phyloP scores from a whole-genome alignment of 305 asterid species.

The Solanum hybrid region DNA sequence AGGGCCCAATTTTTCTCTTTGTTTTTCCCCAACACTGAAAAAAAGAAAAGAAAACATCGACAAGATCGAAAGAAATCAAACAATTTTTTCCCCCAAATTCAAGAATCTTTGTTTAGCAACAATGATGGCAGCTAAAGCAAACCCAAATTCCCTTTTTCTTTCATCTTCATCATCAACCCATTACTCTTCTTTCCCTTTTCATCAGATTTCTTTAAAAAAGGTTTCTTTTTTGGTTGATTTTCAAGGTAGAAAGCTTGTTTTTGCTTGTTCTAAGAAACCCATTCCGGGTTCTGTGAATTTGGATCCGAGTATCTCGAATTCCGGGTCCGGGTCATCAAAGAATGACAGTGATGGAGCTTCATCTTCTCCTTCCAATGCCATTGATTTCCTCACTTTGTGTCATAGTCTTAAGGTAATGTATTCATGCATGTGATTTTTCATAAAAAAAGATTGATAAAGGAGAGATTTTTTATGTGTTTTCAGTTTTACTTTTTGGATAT shows the following conservation, averaged over 20 bases:
- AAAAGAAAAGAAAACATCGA: neutral
- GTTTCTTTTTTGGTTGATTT: neutral
- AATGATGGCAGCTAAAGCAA: neutral
- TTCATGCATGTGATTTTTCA: neutral
- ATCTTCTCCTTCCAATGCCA: constrained; percentile 51
- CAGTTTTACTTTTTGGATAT: neutral
- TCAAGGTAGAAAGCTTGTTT: constrained; percentile 18
- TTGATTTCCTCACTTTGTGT: constrained; percentile 89
- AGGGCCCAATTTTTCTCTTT: neutral
- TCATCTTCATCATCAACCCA: neutral
- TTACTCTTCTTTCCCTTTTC: neutral
- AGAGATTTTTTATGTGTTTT: neutral
- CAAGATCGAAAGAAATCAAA: neutral
- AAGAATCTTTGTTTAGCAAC: neutral
- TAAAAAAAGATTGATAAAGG: too few relatives aligned
- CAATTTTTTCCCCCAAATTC: neutral
- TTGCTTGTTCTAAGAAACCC: constrained; percentile 39
- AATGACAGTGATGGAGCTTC: constrained; percentile 9
- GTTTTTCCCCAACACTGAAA: neutral
- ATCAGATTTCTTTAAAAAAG: neutral
- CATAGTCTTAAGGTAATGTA: constrained; percentile 62
- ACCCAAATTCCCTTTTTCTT: neutral
- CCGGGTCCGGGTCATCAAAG: constrained; percentile 15
- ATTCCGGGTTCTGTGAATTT: constrained; percentile 38
- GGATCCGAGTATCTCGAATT: constrained; percentile 27